These are phyloP conservation scores for Fraxinus baroniana DNA, from an alignment of 305 asterid species.

Conservation along the genomic window DNA sequence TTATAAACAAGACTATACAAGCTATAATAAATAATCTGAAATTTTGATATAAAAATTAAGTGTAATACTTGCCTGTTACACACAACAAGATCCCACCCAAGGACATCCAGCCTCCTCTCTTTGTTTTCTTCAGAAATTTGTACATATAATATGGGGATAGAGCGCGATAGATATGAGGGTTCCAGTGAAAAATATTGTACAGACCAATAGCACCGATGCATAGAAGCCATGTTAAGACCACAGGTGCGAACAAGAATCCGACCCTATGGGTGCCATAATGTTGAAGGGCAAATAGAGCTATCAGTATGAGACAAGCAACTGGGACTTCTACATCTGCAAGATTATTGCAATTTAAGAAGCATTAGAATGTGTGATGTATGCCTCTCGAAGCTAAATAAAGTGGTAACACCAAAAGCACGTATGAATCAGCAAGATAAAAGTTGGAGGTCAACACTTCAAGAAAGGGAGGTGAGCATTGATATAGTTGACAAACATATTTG, in stretches of 20 bases:
- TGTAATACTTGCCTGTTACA: constrained; percentile 51
- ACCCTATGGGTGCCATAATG: constrained; percentile 80
- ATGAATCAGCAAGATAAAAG: not conserved
- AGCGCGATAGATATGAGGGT: constrained; percentile 57
- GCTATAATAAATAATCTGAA: not conserved
- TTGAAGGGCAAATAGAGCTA: constrained; percentile 70
- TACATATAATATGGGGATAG: constrained; percentile 67
- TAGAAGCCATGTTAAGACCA: constrained; percentile 65
- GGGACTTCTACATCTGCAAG: constrained; percentile 76
- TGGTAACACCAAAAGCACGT: not conserved
- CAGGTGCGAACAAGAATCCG: constrained; percentile 74
- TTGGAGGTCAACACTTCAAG: not conserved
- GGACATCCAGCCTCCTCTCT: constrained; percentile 65
- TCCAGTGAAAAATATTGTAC: constrained; percentile 62
- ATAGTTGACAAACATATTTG: not conserved
- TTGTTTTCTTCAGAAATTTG: constrained; percentile 63
- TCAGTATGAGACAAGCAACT: constrained; percentile 57
- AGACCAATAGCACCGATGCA: constrained; percentile 65
- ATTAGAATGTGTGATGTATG: constrained; percentile 15
- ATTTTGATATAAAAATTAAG: not conserved
- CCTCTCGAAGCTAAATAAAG: not conserved
- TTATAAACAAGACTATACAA: not conserved
- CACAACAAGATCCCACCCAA: constrained; percentile 70
- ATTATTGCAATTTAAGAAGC: constrained; percentile 22
- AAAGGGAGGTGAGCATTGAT: not conserved